Conservation (phyloP, 805 yeast species). For the Candida yuanshanica region DNA sequence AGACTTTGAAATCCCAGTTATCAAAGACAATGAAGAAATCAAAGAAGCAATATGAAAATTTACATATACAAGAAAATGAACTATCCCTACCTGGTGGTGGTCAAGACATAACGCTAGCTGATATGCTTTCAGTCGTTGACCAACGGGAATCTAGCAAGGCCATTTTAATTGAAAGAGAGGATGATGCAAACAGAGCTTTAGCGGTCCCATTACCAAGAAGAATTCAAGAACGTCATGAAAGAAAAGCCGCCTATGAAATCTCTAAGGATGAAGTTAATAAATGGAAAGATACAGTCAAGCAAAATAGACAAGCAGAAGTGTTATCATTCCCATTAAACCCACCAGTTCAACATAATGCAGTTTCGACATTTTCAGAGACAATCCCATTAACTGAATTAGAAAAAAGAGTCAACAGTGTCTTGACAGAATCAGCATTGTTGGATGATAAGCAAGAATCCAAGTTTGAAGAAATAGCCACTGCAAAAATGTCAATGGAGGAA, state of each 20-base stretch:
- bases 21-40: constrained; percentile 32
- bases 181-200: constrained; percentile 41
- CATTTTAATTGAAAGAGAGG: constrained; percentile 35
- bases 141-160: constrained; percentile 45
- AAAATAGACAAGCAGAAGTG: constrained; percentile 80
- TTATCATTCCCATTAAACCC: constrained; percentile 67
- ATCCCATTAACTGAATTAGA: constrained; percentile 53
- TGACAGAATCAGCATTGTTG: constrained; percentile 58
- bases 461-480: constrained; percentile 81
- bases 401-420: constrained; percentile 50
- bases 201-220: constrained; percentile 82
- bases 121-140: constrained; percentile 68
- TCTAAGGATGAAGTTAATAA: constrained; percentile 80
- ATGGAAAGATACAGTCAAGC: constrained; percentile 82
- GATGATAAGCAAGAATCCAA: constrained; percentile 75
- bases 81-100: constrained; percentile 59
- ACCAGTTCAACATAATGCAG: constrained; percentile 36
- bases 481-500: constrained; percentile 77
- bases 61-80: constrained; percentile 61
- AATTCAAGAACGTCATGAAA: constrained; percentile 77
- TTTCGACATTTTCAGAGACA: constrained; percentile 51
- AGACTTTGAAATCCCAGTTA: constrained; percentile 39
- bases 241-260: constrained; percentile 86
- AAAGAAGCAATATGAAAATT: constrained; percentile 45
- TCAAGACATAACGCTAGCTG: constrained; percentile 55